Base-by-base conservation (phyloP, 305 asterid species). In the Rubia balearica region DNA sequence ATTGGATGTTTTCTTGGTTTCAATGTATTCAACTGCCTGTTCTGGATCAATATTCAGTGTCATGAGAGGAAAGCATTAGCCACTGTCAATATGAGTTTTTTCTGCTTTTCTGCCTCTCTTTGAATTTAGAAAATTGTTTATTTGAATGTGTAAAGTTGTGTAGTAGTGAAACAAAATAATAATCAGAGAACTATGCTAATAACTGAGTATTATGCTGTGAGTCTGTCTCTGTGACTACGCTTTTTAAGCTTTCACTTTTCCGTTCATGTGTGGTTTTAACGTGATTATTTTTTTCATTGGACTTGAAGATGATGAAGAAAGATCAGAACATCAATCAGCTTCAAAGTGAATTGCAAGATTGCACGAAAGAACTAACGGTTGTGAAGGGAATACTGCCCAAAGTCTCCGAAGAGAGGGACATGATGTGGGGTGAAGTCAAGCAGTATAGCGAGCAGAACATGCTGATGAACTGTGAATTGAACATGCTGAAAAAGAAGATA, bases 401-500 rank as follows among this genome's bases (percentile, higher is more conserved):
- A 87, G 91, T 95, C 40, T 79, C 94, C 1, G 89, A 87, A 79
- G 99, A 95, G 77, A 87, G 99, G 82, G 98, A 95, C 73, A 17
- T 74, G 77, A 74, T 92, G 95, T 92, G 98, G 98, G 89, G 86
- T 76, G 92, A 90, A 80, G 92, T 95, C 42, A 92, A 85, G 82
- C 83, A 86, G 76, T 83, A 80, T 16, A 82, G 85, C 3, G 99
- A 95, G 88, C 81, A 82, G 77, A 86, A 86, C 78, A 95, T 90
- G 99, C 62, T 92, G 70, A 24, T 90, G 82, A 89, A 76, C 72
- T 73, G 88, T 10, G 96, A 95, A 85, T 72, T 83, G 74, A 83
- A 78, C 57, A 67, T 75, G 36, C 70, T 95, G 86, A 95, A 82
- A 71, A 95, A 87, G 88, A 95, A 92, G 82, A 81, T 90, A 22